These are phyloP conservation scores for Yarrowia yakushimensis DNA, from an alignment of 805 yeast genomes.

Conservation along the genomic window DNA sequence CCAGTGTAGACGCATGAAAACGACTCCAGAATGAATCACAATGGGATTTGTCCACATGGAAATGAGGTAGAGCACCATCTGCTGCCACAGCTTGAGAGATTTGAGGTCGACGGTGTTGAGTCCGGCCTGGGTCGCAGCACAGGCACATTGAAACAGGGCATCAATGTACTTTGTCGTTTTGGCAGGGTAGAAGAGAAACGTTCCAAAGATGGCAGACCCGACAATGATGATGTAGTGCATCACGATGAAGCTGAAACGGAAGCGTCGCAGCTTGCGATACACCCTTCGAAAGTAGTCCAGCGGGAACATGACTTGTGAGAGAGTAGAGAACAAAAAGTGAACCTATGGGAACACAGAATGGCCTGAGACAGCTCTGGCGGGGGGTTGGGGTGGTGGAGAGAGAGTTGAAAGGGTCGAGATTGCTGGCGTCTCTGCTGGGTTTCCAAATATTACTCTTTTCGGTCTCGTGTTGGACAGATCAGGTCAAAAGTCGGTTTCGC, in stretches of 20 bases:
- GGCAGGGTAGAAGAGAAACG: constrained; percentile 76
- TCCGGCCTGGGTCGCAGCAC: constrained; percentile 89
- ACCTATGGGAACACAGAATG: neutral
- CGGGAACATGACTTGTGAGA: neutral
- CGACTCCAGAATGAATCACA: constrained; percentile 74
- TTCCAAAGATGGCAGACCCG: constrained; percentile 56
- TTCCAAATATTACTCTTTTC: neutral
- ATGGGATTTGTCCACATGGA: constrained; percentile 79
- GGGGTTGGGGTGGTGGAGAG: neutral
- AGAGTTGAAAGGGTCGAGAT: neutral
- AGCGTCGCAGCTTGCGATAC: constrained; percentile 21
- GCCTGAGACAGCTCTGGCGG: neutral
- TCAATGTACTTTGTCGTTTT: constrained; percentile 67
- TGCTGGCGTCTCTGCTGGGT: neutral
- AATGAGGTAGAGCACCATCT: constrained; percentile 61
- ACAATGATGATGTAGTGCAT: constrained; percentile 58
- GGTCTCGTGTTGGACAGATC: neutral
- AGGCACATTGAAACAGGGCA: constrained; percentile 68
- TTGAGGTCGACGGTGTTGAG: constrained; percentile 74
- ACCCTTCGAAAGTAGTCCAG: constrained; percentile 6
- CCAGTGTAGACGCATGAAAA: constrained; percentile 79
- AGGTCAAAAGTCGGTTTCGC: neutral
- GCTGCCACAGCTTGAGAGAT: constrained; percentile 68
- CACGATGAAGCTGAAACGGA: constrained; percentile 28
- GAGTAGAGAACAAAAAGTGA: neutral